Evolutionary conservation across 192 early-diverging fungal genomes (phyloP), one percentile per base, ranked within the genome.

Genomic region (Podochytrium sp.): DNA sequence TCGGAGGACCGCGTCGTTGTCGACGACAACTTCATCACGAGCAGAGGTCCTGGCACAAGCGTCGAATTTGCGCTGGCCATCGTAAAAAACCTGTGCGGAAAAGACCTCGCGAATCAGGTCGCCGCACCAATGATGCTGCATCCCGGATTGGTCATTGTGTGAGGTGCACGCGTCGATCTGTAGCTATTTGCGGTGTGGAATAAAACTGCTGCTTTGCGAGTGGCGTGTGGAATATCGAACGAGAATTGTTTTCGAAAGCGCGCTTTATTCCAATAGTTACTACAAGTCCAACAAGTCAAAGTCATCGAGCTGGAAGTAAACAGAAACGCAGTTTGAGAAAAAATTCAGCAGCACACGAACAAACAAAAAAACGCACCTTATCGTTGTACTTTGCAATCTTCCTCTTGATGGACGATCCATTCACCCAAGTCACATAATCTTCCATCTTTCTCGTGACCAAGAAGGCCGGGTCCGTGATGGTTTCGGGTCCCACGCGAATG

Each of bases 381-480:
- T 84, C 83, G 64, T 81, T 81, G 64, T 82, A 84, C 80, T 95
- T 96, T 76, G 95, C 84, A 75, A 98, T 94, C 92, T 97, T 96
- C 69, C 92, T 87, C 86, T 95, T 96, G 78, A 98, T 97, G 87
- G 93, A 94, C 64, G 93, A 95, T n/a, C 95, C 92, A 70, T 98
- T 94, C 14, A 96, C 94, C 96, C 96, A 98, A 1, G 96, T 96
- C 5, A 98, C 91, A 86, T 92, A 98, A 82, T 98, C 96, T 77
- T 98, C 96, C 88, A 96, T 92, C 68, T 91, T 94, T 23, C 94
- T 80, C 7, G 86, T 93, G 2, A 95, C 92, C 39, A 96, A 68
- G 80, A 84, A 98, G 4, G 95, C 95, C 5, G 95, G 93, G 69
- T 98, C 96, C 4, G 90, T 92, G 33, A 98, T 86, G 6, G 91